Evolutionary conservation across 768 basidiomycete genomes (phyloP).

Genomic region (Strobilomyces dryophilus): DNA sequence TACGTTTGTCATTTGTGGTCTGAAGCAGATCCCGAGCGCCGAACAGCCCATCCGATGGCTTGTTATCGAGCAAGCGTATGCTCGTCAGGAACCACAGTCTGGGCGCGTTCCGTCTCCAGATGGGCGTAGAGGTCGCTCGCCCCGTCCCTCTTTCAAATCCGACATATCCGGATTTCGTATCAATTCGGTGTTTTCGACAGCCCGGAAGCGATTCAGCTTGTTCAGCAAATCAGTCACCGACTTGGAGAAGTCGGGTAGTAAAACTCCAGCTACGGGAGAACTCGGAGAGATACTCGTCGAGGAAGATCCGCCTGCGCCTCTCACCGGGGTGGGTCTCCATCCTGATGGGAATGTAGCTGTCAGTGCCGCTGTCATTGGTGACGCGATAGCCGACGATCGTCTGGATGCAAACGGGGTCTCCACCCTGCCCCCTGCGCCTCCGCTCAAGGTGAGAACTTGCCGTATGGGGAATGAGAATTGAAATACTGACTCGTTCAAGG

Average conservation of each 20-base stretch:
- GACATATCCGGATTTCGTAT: constrained; percentile 36
- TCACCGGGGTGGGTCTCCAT: constrained; percentile 30
- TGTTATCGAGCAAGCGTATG: constrained; percentile 62
- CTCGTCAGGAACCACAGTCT: constrained; percentile 33
- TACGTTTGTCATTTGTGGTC: constrained; percentile 63
- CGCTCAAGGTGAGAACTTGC: constrained; percentile 13
- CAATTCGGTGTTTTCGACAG: constrained; percentile 42
- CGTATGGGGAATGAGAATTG: neutral
- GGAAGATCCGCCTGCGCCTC: constrained; percentile 33
- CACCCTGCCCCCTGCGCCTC: neutral
- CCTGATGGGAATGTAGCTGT: constrained; percentile 19
- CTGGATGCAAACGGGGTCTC: constrained; percentile 3
- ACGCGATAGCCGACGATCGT: constrained; percentile 18
- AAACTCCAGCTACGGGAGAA: constrained; percentile 51
- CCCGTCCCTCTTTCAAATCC: constrained; percentile 44
- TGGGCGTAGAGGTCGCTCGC: constrained; percentile 31
- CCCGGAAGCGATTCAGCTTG: constrained; percentile 63
- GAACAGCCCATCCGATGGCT: constrained; percentile 52
- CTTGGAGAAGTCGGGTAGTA: constrained; percentile 30
- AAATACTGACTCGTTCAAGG: constrained; percentile 6
- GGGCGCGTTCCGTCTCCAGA: constrained; percentile 26
- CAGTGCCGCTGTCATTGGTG: constrained; percentile 20
- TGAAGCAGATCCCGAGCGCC: constrained; percentile 37
- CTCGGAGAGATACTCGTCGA: constrained; percentile 67
- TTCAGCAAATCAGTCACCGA: constrained; percentile 36